Evolutionary conservation across 2,329 filamentous ascomycete genomes (phyloP).

Genomic region (Fusarium musae): DNA sequence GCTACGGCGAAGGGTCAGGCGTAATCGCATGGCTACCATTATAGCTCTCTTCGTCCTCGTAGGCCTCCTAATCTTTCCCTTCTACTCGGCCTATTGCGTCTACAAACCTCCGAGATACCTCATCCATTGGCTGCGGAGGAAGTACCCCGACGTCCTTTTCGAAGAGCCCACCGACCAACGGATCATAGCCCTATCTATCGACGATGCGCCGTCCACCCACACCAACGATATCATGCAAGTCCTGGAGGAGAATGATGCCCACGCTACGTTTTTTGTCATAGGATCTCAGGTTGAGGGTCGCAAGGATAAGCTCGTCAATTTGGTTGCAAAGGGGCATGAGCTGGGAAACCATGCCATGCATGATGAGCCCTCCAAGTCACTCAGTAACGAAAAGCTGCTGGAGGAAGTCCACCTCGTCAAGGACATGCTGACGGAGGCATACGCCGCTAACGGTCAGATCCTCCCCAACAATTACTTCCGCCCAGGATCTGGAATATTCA

Average conservation of each 20-base stretch:
- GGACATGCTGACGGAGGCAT: conserved; percentile 66
- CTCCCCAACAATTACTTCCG: conserved; percentile 77
- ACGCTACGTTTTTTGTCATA: conserved; percentile 90
- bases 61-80: conserved; percentile 51
- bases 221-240: conserved; percentile 77
- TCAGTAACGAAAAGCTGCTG: conserved; percentile 69
- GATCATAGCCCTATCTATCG: conserved; percentile 84
- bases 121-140: conserved; percentile 75
- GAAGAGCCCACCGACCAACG: conserved; percentile 69
- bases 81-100: conserved; percentile 70
- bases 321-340: conserved; percentile 74
- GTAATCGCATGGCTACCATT: conserved; percentile 68
- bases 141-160: conserved; percentile 84
- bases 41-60: conserved; percentile 53
- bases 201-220: conserved; percentile 82
- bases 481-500: conserved; percentile 88
- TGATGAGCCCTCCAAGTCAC: conserved; percentile 77
- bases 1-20: conserved; percentile 67
- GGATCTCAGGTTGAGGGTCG: conserved; percentile 75
- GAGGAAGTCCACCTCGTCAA: conserved; percentile 75
- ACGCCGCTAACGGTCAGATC: conserved; percentile 56
- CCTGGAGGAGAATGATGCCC: conserved; percentile 72
- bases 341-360: conserved; percentile 91
- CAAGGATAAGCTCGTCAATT: conserved; percentile 64
- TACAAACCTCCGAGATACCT: conserved; percentile 84